A percentile compares a stretch with the other conserved stretches of the same genome.
phyloP scores from a whole-genome alignment of 1,139 yeast genomes.

The Geotrichum phurueaensis region DNA sequence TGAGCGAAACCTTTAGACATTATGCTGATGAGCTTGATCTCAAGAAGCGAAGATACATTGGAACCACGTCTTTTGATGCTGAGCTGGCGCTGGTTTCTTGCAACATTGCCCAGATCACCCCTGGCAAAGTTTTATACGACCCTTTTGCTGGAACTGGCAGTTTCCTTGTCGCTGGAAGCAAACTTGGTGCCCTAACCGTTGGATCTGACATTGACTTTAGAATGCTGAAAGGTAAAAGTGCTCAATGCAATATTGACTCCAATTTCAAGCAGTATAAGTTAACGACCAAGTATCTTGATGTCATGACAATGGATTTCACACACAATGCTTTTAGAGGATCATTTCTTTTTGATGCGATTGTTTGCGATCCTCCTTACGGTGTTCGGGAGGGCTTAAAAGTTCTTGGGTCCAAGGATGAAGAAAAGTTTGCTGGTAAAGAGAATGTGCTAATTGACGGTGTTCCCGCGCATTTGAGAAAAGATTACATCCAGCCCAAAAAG shows the following conservation, averaged over 20 bases:
- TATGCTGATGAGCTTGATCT: constrained; percentile 74
- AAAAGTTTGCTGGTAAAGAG: constrained; percentile 60
- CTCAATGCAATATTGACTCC: constrained; percentile 45
- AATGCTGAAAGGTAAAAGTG: constrained; percentile 66
- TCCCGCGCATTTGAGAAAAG: constrained; percentile 68
- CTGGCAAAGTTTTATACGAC: constrained; percentile 71
- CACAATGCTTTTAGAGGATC: constrained; percentile 69
- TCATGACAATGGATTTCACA: constrained; percentile 89
- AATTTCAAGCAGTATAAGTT: constrained; percentile 76
- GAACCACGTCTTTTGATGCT: constrained; percentile 95
- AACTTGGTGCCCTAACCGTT: constrained; percentile 71
- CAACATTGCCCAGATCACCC: constrained; percentile 70
- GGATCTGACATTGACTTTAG: constrained; percentile 94
- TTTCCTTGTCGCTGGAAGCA: constrained; percentile 81
- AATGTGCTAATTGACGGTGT: constrained; percentile 67
- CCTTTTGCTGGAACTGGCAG: constrained; percentile 98
- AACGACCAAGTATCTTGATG: constrained; percentile 56
- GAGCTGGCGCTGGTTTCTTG: constrained; percentile 67
- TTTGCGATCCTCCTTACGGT: constrained; percentile 98
- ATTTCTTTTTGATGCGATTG: constrained; percentile 66
- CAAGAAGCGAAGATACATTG: constrained; percentile 78
- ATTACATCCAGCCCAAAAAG: constrained; percentile 88
- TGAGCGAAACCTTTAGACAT: constrained; percentile 62
- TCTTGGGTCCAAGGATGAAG: constrained; percentile 72
- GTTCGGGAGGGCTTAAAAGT: constrained; percentile 93